Evolutionary conservation across 257 asterid species (phyloP).

Genomic region (Anisodus acutangulus): DNA sequence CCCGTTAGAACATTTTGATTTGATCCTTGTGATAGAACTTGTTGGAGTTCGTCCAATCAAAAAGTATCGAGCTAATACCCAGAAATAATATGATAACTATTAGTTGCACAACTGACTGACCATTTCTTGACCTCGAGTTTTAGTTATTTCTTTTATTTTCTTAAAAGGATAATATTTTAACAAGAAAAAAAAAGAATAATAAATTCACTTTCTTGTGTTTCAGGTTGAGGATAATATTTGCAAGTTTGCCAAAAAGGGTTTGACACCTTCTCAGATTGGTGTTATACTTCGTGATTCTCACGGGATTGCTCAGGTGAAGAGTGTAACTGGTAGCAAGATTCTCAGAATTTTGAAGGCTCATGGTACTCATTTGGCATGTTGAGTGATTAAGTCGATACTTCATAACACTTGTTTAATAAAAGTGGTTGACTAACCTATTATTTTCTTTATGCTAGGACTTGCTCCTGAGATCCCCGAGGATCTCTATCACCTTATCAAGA

Average conservation of each 20-base stretch:
- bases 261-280: constrained; percentile 52
- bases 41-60: background rate
- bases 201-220: background rate
- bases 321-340: constrained; percentile 52
- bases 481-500: constrained; percentile 29
- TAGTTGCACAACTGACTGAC: background rate
- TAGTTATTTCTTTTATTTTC: background rate
- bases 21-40: background rate
- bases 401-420: background rate
- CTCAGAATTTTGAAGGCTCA: constrained; percentile 47
- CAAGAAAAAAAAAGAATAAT: background rate
- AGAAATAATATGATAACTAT: background rate
- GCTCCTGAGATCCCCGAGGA: constrained; percentile 29
- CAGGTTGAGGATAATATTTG: constrained; percentile 51
- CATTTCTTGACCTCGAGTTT: background rate
- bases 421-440: background rate
- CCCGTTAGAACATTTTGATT: background rate
- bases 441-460: background rate
- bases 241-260: constrained; percentile 50
- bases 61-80: background rate
- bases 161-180: background rate
- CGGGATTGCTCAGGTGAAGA: constrained; percentile 52
- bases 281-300: constrained; percentile 54
- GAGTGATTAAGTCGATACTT: background rate
- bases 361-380: constrained; percentile 29